A percentile compares a stretch with the other conserved stretches of the same genome.
These are phyloP conservation scores for Tremella fuciformis DNA, from an alignment of 768 basidiomycete species.

Conservation along the genomic window DNA sequence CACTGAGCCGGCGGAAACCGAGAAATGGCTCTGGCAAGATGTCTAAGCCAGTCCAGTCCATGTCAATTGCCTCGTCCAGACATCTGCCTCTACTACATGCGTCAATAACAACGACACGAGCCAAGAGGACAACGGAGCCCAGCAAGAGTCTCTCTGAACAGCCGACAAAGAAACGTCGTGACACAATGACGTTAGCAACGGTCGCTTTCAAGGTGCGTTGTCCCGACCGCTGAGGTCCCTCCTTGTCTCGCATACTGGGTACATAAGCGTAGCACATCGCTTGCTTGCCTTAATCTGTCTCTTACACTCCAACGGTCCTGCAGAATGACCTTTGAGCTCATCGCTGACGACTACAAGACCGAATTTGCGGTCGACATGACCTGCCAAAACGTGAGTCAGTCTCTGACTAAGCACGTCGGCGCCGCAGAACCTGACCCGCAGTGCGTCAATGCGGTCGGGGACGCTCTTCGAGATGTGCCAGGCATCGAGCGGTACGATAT, in stretches of 20 bases:
- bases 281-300: neutral
- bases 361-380: constrained; percentile 53
- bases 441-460: constrained; percentile 48
- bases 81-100: no score
- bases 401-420: neutral
- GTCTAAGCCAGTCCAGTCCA: no score
- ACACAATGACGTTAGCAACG: constrained; percentile 31
- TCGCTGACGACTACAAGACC: constrained; percentile 32
- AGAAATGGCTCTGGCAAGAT: no score
- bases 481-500: constrained; percentile 49
- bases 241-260: neutral
- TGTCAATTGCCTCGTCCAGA: no score
- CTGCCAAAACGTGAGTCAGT: constrained; percentile 43
- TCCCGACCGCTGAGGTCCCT: constrained; percentile 2
- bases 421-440: constrained; percentile 7
- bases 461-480: constrained; percentile 33
- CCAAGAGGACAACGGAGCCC: no score
- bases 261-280: neutral
- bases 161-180: no score
- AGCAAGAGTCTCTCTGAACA: no score
- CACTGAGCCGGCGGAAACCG: no score
- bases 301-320: neutral
- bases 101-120: no score
- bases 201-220: constrained; percentile 36
- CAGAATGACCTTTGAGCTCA: constrained; percentile 6